Conservation (phyloP, 1,284 basidiomycete species). For the Vanrija sp. region DNA sequence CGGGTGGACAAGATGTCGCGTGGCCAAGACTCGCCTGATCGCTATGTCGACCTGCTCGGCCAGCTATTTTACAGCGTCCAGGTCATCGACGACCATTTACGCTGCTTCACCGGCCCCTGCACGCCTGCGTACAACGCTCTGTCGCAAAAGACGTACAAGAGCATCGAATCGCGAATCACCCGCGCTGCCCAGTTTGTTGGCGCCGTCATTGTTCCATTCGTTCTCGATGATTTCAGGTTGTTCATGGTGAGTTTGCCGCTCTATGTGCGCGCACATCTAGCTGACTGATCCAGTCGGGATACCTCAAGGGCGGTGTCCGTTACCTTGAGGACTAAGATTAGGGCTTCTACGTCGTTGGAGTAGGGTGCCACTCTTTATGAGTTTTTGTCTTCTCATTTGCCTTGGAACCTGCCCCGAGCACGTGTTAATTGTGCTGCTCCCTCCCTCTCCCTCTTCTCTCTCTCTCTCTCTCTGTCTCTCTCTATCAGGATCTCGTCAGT, state of each 20-base stretch:
- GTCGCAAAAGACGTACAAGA: slow-evolving; percentile 59
- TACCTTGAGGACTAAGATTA: slow-evolving; percentile 35
- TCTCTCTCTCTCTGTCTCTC: neutral
- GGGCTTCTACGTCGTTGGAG: neutral
- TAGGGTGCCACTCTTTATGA: neutral
- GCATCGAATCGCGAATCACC: slow-evolving; percentile 70
- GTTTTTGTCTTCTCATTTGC: neutral
- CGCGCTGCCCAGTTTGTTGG: slow-evolving; percentile 86
- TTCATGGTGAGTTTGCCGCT: slow-evolving; percentile 65
- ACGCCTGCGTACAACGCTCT: slow-evolving; percentile 67
- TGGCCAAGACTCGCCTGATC: slow-evolving; percentile 80
- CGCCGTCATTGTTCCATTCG: slow-evolving; percentile 82
- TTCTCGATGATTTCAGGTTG: slow-evolving; percentile 63
- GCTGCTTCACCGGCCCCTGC: slow-evolving; percentile 58
- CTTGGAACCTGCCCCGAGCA: neutral
- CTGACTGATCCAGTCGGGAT: slow-evolving; percentile 26
- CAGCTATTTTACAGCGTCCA: slow-evolving; percentile 72
- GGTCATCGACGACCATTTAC: slow-evolving; percentile 80
- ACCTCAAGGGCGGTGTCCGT: slow-evolving; percentile 36
- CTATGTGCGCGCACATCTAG: neutral
- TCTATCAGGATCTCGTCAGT: neutral
- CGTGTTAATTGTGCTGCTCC: neutral
- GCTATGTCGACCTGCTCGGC: slow-evolving; percentile 74
- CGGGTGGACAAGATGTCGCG: slow-evolving; percentile 85
- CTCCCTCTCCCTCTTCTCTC: neutral